These are phyloP conservation scores for Cystofilobasidium capitatum DNA, from an alignment of 768 basidiomycete species.

Conservation along the genomic window DNA sequence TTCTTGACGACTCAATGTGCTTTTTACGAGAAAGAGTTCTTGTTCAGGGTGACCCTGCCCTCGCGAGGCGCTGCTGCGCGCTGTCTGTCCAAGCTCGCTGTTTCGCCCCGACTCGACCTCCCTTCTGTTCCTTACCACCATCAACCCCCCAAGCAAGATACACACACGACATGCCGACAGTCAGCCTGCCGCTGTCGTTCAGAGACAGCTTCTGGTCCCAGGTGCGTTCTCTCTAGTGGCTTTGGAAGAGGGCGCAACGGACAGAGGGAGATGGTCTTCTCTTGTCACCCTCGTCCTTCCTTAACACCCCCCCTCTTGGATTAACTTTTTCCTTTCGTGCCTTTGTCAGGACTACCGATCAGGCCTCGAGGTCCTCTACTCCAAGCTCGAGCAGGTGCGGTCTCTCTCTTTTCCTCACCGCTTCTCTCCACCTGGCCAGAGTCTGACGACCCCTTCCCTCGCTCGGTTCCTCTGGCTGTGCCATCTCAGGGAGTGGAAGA, in stretches of 20 bases:
- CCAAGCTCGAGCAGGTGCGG: constrained; percentile 24
- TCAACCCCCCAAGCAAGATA: neutral
- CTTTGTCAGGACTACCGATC: constrained; percentile 9
- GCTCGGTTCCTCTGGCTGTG: neutral
- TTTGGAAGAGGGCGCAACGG: neutral
- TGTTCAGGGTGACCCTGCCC: too few relatives aligned
- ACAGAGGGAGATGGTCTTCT: too few relatives aligned
- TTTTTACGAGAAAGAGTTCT: too few relatives aligned
- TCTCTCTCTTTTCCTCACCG: neutral
- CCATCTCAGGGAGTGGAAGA: constrained; percentile 13
- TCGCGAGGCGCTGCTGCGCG: too few relatives aligned
- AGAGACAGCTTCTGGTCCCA: neutral
- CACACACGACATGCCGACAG: neutral
- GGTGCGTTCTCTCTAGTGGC: neutral
- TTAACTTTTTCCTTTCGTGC: neutral
- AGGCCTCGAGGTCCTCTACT: constrained; percentile 13
- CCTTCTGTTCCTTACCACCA: neutral
- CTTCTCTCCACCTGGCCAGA: neutral
- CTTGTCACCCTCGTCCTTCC: too few relatives aligned
- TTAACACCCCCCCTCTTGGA: neutral
- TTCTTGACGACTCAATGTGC: too few relatives aligned
- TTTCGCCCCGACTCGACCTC: too few relatives aligned
- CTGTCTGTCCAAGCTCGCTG: too few relatives aligned
- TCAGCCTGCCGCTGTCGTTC: neutral
- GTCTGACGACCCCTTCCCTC: neutral